Percentiles rank a stretch among this genome's conserved stretches.
Evolutionary conservation across 768 basidiomycete genomes (phyloP).

Genomic region (Hemileccinum rubropunctum): DNA sequence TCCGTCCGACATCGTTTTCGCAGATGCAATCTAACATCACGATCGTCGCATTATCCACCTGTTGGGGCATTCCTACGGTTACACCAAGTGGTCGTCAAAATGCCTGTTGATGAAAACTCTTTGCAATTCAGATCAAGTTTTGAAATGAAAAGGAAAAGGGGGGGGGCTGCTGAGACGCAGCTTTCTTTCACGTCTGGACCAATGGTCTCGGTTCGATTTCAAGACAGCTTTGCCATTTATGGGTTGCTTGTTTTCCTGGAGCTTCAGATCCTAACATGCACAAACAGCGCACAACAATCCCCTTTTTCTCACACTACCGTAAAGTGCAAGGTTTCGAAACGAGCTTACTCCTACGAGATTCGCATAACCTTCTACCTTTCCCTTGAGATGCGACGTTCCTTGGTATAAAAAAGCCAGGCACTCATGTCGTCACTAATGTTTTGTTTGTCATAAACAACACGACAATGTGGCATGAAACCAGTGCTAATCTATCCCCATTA

Average conservation of each 20-base stretch:
- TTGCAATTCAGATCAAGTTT: neutral
- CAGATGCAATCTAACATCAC: constrained; percentile 42
- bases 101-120: no score
- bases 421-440: constrained; percentile 18
- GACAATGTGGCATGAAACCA: constrained; percentile 20
- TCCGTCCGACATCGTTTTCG: constrained; percentile 41
- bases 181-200: no score
- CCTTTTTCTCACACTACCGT: neutral
- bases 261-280: constrained; percentile 30
- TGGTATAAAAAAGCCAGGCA: constrained; percentile 8
- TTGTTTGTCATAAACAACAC: constrained; percentile 13
- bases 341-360: neutral
- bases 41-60: constrained; percentile 46
- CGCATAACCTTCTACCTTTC: neutral
- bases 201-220: neutral
- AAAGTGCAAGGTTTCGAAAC: neutral
- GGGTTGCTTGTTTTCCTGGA: constrained; percentile 20
- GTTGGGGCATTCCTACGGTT: constrained; percentile 41
- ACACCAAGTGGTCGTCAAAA: neutral
- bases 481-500: constrained; percentile 4
- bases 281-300: constrained; percentile 19
- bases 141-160: no score
- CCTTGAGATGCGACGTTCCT: neutral
- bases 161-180: no score
- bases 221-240: constrained; percentile 11